Evolutionary conservation across 257 asterid species (phyloP), one percentile per base, ranked within the genome.

Genomic region (Scutellaria galericulata): DNA sequence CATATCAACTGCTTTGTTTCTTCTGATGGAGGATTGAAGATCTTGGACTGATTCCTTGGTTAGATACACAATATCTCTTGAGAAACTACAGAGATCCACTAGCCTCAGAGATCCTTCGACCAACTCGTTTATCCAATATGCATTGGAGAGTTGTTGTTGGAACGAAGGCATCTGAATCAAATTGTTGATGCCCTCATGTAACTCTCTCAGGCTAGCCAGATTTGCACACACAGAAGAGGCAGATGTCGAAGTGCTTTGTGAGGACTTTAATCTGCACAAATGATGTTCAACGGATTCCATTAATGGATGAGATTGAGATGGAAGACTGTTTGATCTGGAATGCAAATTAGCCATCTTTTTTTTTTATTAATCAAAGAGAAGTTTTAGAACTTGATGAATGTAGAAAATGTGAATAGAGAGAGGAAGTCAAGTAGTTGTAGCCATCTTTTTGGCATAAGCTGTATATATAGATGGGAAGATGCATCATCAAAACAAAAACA

Each of bases 101-200:
- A 79, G 46, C 56, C 60, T 46, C 0, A 81, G 54, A 37, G 85
- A 79, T 70, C 85, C 88, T 47, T 83, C 80, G 7, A 77, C 50
- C 68, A 83, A 20, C 73, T 79, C 85, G 52, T 79, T 78, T 2
- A 66, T 48, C 79, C 76, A 70, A 74, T 83, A 65, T 85, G 78
- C 61, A 72, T 65, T 9, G 42, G 71, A 4, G 55, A 63, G 48
- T 9, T 78, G 67, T 7, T 8, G 12, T 51, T 75, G 86, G 70
- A 74, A 44, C 1, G 48, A 44, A 10, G 48, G 46, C 48, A 44
- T 44, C 11, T 44, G 48, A 44, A 31, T n/a, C 37, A 31, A 31
- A 1, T 24, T 2, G 27, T 24, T 24, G 52, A 46, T 6, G 56
- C 22, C 3, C 5, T 51, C 9, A 2, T 14, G 22, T n/a, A 51